phyloP scores from a whole-genome alignment of 495 filamentous ascomycete genomes.

The Haplographium delicatum region DNA sequence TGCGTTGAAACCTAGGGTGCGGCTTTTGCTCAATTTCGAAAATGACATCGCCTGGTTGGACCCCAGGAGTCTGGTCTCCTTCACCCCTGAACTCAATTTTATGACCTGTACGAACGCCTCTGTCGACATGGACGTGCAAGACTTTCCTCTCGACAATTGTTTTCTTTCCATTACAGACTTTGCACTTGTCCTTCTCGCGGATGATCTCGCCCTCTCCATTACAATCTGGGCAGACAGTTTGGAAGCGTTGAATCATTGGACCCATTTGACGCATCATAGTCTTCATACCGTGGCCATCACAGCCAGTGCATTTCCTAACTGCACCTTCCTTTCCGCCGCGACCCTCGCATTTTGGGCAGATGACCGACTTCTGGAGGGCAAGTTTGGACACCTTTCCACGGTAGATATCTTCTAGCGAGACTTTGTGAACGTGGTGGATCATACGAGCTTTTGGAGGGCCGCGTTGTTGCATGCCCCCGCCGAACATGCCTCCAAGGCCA shows the following conservation, averaged over 20 bases:
- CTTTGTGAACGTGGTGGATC: conserved; percentile 97
- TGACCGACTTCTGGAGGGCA: conserved; percentile 93
- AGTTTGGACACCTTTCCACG: conserved; percentile 96
- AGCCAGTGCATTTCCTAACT: conserved; percentile 83
- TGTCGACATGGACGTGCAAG: conserved; percentile 95
- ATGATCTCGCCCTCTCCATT: conserved; percentile 95
- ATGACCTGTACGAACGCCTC: conserved; percentile 85
- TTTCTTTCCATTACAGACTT: conserved; percentile 93
- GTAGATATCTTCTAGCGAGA: conserved; percentile 97
- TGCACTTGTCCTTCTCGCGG: conserved; percentile 93
- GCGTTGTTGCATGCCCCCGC: conserved; percentile 73
- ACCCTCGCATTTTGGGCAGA: conserved; percentile 92
- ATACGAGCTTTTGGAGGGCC: conserved; percentile 92
- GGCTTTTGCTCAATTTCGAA: conserved; percentile 99
- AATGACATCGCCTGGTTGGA: conserved; percentile 87
- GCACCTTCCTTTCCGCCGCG: conserved; percentile 97
- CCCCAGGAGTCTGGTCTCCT: conserved; percentile 92
- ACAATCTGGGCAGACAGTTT: conserved; percentile 98
- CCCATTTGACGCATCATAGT: conserved; percentile 99
- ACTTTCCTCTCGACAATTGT: conserved; percentile 96
- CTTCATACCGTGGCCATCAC: conserved; percentile 95
- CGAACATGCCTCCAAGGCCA: conserved; percentile 77
- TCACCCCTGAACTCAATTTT: conserved; percentile 96
- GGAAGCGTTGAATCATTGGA: conserved; percentile 99
- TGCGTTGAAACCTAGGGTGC: conserved; percentile 88